Base-by-base conservation (phyloP, 2,329 filamentous ascomycete species). In the Trichophyton mentagrophytes region DNA sequence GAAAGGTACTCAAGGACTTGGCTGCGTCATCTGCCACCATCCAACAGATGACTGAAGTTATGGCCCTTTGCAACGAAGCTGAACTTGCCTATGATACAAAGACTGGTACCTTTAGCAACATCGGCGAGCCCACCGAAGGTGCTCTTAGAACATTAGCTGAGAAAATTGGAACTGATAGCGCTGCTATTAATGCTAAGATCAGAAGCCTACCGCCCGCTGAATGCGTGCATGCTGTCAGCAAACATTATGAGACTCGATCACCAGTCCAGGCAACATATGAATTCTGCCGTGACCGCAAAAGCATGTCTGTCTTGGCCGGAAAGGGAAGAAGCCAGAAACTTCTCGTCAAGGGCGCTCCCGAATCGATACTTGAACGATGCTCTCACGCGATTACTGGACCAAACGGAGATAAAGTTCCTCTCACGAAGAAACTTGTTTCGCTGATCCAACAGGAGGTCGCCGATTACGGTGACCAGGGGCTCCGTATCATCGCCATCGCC, bases 201-300 rank as follows among this genome's bases (percentile, higher is more conserved):
- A 72, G 73, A 61, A 70, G 68, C 60, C 69, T 81, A 13, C 74
- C 79, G 38, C 73, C 78, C 1, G 77, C 80, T 33, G 77, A 90
- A 65, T 83, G 84, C 65, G 80, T 93, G 46, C 88, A 97, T 76
- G 83, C 87, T 68, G 85, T 90, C 62, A 97, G 90, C 78, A 82
- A 85, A 65, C 85, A 86, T 76, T 96, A 96, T 72, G 91, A 95
- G 76, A 80, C 84, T 66, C 82, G 83, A 66, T 83, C 86, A 57
- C 84, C 85, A 59, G 85, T 87, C 47, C 80, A 96, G 61, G 87
- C 91, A 7, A 96, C 90, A 9, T 99, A 90, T 68, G 93, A 99
- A 72, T 99, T 99, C 76, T 97, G 93, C 1, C 86, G 93, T 68
- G 93, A 99, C 74, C 85, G 93, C 64, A 99, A 99, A 83, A 97